Conservation (phyloP, 768 basidiomycete genomes). For the Leccinum subtestaceum region DNA sequence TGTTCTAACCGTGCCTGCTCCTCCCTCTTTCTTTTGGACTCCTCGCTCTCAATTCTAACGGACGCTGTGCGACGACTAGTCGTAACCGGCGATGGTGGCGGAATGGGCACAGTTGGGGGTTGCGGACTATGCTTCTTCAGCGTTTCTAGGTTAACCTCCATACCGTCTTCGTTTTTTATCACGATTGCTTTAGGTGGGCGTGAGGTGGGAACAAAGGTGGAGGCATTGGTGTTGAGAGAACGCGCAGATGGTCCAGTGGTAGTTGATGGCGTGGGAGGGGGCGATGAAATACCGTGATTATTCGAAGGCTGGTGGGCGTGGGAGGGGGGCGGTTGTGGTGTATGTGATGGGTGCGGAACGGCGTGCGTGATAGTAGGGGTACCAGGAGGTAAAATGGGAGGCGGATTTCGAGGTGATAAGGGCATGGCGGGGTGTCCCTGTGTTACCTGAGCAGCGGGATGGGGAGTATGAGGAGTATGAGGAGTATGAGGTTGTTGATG, state of each 20-base stretch:
- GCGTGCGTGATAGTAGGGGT: conserved; percentile 70
- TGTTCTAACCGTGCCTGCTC: too few species aligned
- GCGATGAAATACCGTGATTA: conserved; percentile 49
- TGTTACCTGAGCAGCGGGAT: too few species aligned
- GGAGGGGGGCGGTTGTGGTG: conserved; percentile 45
- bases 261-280: conserved; percentile 66
- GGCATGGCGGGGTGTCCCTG: conserved; percentile 47
- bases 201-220: conserved; percentile 33
- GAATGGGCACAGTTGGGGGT: too few species aligned
- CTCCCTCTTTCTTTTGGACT: too few species aligned
- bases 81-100: too few species aligned
- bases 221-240: conserved; percentile 60
- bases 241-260: conserved; percentile 38
- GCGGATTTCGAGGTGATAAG: conserved; percentile 68
- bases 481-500: conserved; percentile 46
- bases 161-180: too few species aligned
- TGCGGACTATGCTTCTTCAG: too few species aligned
- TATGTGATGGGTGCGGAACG: conserved; percentile 43
- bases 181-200: too few species aligned
- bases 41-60: too few species aligned
- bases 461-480: conserved; percentile 38
- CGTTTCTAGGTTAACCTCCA: too few species aligned
- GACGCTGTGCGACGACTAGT: too few species aligned
- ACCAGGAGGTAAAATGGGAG: conserved; percentile 53
- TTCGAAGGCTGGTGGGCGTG: conserved; percentile 44